Percentiles rank a stretch among this genome's conserved stretches.
Conservation (phyloP, 768 basidiomycete species). For the Dioszegia hungarica region DNA sequence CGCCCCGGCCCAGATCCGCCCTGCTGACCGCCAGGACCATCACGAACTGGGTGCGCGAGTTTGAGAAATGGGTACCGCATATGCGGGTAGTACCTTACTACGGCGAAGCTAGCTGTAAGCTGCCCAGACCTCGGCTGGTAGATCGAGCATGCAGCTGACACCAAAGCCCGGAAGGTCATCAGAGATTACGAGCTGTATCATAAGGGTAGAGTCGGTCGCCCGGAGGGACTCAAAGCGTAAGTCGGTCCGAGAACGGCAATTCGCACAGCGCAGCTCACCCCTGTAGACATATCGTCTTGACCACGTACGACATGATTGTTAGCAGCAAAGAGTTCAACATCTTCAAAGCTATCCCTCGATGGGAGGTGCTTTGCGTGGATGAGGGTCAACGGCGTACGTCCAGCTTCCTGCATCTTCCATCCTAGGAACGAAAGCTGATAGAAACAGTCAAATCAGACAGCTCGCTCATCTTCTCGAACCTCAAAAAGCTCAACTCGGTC, state of each 20-base stretch:
- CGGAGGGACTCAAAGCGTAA: constrained; percentile 48
- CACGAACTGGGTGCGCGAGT: constrained; percentile 88
- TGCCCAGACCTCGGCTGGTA: constrained; percentile 51
- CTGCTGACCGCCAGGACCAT: constrained; percentile 56
- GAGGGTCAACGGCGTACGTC: constrained; percentile 82
- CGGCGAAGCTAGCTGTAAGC: constrained; percentile 67
- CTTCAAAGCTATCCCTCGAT: constrained; percentile 77
- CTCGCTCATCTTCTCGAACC: constrained; percentile 71
- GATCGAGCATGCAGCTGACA: not conserved
- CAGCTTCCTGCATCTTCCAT: constrained; percentile 4
- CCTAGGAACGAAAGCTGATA: not conserved
- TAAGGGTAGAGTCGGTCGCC: constrained; percentile 40
- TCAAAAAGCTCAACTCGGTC: constrained; percentile 69
- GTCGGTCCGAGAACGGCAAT: not conserved
- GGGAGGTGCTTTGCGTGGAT: constrained; percentile 91
- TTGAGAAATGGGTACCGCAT: constrained; percentile 65
- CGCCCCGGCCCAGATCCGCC: not conserved
- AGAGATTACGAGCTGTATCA: constrained; percentile 77
- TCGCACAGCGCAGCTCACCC: not conserved
- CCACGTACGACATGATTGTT: constrained; percentile 86
- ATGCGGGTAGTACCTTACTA: constrained; percentile 63
- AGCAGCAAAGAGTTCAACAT: constrained; percentile 63
- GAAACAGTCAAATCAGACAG: constrained; percentile 72
- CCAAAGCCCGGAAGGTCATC: constrained; percentile 64
- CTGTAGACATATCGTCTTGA: constrained; percentile 76